Percentiles rank a stretch among this genome's conserved stretches.
Evolutionary conservation across 2,329 filamentous ascomycete species (phyloP).

Genomic region (Penicillium rolfsii): DNA sequence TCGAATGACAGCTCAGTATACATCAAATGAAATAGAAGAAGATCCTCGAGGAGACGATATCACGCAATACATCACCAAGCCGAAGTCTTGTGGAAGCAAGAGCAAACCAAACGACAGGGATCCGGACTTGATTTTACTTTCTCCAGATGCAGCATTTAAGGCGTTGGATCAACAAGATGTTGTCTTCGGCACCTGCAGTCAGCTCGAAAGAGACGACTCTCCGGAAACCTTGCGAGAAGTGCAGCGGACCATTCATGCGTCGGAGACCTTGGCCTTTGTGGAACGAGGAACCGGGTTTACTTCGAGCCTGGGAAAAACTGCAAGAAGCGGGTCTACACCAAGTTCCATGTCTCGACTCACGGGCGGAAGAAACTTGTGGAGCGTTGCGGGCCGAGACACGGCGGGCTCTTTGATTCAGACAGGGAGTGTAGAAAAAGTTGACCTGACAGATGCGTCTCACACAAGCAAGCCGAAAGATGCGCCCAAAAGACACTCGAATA

Average conservation of each 20-base stretch:
- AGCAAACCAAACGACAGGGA: slow-evolving; percentile 31
- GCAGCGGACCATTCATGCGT: slow-evolving; percentile 38
- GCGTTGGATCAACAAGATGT: slow-evolving; percentile 72
- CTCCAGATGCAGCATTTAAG: slow-evolving; percentile 68
- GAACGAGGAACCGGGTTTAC: neutral
- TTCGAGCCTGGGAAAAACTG: neutral
- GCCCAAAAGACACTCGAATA: neutral
- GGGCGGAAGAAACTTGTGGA: slow-evolving; percentile 63
- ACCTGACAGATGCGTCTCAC: slow-evolving; percentile 39
- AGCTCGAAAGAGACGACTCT: slow-evolving; percentile 73
- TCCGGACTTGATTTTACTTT: slow-evolving; percentile 63
- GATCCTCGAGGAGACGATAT: slow-evolving; percentile 13
- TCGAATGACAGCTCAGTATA: slow-evolving; percentile 73
- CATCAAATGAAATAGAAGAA: slow-evolving; percentile 39
- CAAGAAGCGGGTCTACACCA: slow-evolving; percentile 2
- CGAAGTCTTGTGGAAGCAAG: slow-evolving; percentile 30
- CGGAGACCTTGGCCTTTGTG: slow-evolving; percentile 28
- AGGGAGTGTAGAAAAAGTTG: slow-evolving; percentile 63
- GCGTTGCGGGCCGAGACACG: slow-evolving; percentile 67
- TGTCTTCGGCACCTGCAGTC: slow-evolving; percentile 84
- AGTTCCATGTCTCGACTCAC: slow-evolving; percentile 31
- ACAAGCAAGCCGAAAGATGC: slow-evolving; percentile 11
- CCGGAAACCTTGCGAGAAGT: slow-evolving; percentile 56
- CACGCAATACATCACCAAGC: slow-evolving; percentile 16
- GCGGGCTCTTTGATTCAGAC: slow-evolving; percentile 67